Base-by-base conservation (phyloP, 2,329 filamentous ascomycete species). In the Trichoderma semiorbis region DNA sequence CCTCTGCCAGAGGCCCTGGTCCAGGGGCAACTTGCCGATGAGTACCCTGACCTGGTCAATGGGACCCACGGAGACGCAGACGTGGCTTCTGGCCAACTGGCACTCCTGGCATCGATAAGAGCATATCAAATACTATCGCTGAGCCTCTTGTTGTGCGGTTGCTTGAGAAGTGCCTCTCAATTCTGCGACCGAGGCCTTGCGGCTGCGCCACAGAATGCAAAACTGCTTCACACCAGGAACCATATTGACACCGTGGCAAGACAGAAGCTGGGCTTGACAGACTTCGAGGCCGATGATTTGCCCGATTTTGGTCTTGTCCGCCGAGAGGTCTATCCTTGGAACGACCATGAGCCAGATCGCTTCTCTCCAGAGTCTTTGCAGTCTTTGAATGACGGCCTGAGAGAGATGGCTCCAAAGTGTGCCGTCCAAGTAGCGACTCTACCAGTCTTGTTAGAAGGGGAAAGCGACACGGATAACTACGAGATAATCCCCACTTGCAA, bases 381-480 rank as follows among this genome's bases (percentile, higher is more conserved):
- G 0, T 86, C 91, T 65, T 83, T 98, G 58, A 98, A 98, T 78
- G 81, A 84, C 26, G 85, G 91, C 75, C 85, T 98, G 75, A 82
- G 85, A 30, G 81, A 83, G 3, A 90, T 94, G 70, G 94, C 94
- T 1, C 92, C 94, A 1, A 95, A 94, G 77, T 93, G 95, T 73
- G 92, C 93, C 74, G 92, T 97, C 34, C 88, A 89, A 72, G 91
- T 92, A 3, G 90, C 94, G 0, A 87, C 91, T 36, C 83, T 99
- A 5, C 96, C 95, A 1, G 84, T 93, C 0, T 83, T 98, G 28
- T 84, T 90, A 12, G 85, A 87, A 62, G 83, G 84, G 28, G 87
- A 86, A 5, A 87, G 87, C 71, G 81, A 82, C 32, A 85, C 83
- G 1, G 84, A 86, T 72, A 78, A 78, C 30, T 85, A 84, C 74